These are phyloP conservation scores for Sclerotinia glacialis DNA, from an alignment of 2,329 filamentous ascomycete species.

Conservation along the genomic window DNA sequence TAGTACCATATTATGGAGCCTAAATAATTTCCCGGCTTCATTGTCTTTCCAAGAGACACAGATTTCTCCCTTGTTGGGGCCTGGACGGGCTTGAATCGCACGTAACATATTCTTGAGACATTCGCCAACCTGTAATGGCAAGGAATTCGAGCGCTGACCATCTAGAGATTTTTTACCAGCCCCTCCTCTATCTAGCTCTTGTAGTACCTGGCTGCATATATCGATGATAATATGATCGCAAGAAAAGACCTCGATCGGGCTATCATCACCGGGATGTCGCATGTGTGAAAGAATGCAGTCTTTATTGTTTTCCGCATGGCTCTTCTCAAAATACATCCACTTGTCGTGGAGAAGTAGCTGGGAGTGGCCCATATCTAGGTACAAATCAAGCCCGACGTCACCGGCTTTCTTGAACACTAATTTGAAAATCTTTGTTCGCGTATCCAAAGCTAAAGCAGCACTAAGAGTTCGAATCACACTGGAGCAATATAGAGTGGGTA, in stretches of 20 bases:
- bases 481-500: conserved; percentile 25
- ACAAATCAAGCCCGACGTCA: conserved; percentile 27
- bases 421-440: conserved; percentile 21
- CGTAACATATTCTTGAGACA: background rate
- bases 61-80: background rate
- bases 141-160: no score
- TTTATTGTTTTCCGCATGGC: conserved; percentile 22
- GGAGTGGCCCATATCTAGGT: conserved; percentile 1
- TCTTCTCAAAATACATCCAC: conserved; percentile 29
- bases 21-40: background rate
- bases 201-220: conserved; percentile 17
- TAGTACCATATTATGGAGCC: background rate
- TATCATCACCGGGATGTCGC: background rate
- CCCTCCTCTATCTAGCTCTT: background rate
- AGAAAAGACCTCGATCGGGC: conserved; percentile 12
- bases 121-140: background rate
- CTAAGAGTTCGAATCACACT: conserved; percentile 26
- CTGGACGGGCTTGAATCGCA: background rate
- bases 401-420: conserved; percentile 31
- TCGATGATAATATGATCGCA: conserved; percentile 26
- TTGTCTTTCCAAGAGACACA: background rate
- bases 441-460: conserved; percentile 29
- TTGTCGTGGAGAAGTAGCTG: conserved; percentile 33
- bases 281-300: conserved; percentile 5
- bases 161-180: background rate